Percentiles rank a stretch among this genome's conserved stretches.
Evolutionary conservation across 2,329 filamentous ascomycete genomes (phyloP).

Genomic region (Cladosporium sp.): DNA sequence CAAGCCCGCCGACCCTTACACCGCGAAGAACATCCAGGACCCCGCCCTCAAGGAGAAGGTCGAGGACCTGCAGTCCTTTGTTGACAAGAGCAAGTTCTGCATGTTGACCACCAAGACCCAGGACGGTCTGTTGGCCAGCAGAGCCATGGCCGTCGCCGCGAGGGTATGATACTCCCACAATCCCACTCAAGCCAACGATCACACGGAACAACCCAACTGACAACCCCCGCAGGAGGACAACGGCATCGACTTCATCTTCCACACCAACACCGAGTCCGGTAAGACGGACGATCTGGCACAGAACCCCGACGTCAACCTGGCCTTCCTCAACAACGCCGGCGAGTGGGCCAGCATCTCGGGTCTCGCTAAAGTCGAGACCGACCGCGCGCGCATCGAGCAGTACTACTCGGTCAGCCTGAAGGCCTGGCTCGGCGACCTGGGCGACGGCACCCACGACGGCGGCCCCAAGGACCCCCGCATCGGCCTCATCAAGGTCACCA

Average conservation of each 20-base stretch:
- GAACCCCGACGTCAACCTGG: constrained; percentile 73
- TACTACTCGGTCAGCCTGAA: constrained; percentile 72
- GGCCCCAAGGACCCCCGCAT: constrained; percentile 78
- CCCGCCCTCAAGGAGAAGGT: constrained; percentile 69
- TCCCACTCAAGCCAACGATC: background rate
- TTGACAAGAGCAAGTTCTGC: constrained; percentile 72
- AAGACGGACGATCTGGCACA: constrained; percentile 76
- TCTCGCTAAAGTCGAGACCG: constrained; percentile 63
- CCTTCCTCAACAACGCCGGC: constrained; percentile 66
- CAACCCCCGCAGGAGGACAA: constrained; percentile 70
- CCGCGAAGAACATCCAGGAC: constrained; percentile 70
- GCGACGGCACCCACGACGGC: constrained; percentile 78
- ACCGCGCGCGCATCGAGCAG: constrained; percentile 65
- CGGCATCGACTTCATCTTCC: constrained; percentile 80
- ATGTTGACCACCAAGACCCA: constrained; percentile 80
- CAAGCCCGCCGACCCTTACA: constrained; percentile 74
- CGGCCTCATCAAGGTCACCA: constrained; percentile 72
- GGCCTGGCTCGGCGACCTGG: constrained; percentile 82
- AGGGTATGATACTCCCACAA: constrained; percentile 51
- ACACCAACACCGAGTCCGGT: constrained; percentile 85
- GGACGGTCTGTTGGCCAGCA: constrained; percentile 65
- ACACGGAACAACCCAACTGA: no score
- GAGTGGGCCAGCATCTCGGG: constrained; percentile 89
- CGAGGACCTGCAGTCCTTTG: constrained; percentile 67
- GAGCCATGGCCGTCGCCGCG: constrained; percentile 80